Percentiles rank a stretch among this genome's conserved stretches.
phyloP scores from a whole-genome alignment of 2,329 filamentous ascomycete species.

The Fonsecaea pugnacius region DNA sequence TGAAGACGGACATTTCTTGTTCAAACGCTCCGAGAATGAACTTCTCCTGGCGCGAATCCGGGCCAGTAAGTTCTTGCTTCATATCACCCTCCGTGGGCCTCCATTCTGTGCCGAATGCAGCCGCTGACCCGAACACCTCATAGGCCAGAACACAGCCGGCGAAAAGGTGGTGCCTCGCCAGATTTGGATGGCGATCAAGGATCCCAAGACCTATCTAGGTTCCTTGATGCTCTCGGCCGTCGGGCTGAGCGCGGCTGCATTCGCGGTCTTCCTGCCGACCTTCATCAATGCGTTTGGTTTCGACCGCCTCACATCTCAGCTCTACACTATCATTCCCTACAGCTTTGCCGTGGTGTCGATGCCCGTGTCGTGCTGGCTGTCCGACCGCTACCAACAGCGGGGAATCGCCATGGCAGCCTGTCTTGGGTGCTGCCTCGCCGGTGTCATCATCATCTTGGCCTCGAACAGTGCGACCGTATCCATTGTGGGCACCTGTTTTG shows the following conservation, averaged over 20 bases:
- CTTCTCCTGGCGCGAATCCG: slow-evolving; percentile 10
- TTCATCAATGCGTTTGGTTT: slow-evolving; percentile 28
- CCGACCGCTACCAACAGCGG: slow-evolving; percentile 14
- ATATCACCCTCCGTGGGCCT: not conserved
- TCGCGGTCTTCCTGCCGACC: slow-evolving; percentile 24
- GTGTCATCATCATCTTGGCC: slow-evolving; percentile 19
- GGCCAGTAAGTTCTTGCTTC: slow-evolving; percentile 11
- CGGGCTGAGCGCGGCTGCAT: slow-evolving; percentile 9
- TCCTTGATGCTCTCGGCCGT: not conserved
- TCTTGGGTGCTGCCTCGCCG: not conserved
- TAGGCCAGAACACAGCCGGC: slow-evolving; percentile 4
- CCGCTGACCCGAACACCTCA: not conserved
- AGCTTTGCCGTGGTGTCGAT: slow-evolving; percentile 18
- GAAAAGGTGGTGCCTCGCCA: slow-evolving; percentile 12
- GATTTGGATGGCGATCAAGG: slow-evolving; percentile 12
- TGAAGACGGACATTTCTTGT: slow-evolving; percentile 10
- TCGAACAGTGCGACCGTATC: slow-evolving; percentile 4
- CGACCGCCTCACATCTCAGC: slow-evolving; percentile 17
- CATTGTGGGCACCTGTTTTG: slow-evolving; percentile 17
- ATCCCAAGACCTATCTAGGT: slow-evolving; percentile 16
- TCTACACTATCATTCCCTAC: slow-evolving; percentile 25
- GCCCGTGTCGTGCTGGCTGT: slow-evolving; percentile 1
- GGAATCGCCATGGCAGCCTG: slow-evolving; percentile 6
- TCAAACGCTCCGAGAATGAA: slow-evolving; percentile 9
- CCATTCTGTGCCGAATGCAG: too few species aligned